phyloP scores from a whole-genome alignment of 2,329 filamentous ascomycete species.

The Pseudogymnoascus verrucosus region DNA sequence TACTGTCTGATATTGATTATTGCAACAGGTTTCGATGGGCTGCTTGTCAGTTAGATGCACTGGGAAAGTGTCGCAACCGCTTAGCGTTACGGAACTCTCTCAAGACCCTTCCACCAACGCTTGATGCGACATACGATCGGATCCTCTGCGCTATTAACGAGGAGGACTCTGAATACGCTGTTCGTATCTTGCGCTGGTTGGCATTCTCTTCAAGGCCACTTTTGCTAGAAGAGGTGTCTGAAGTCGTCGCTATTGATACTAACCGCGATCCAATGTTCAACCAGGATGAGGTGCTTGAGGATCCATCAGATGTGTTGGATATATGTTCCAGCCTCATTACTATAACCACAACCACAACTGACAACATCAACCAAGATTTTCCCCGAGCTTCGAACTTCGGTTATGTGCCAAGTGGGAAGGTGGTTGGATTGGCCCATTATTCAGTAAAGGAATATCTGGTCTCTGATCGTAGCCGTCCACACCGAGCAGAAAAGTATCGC shows the following conservation, averaged over 20 bases:
- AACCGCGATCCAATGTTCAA: not conserved
- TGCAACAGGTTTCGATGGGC: constrained; percentile 4
- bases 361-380: not conserved
- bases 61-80: constrained; percentile 14
- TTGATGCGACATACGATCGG: constrained; percentile 26
- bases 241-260: constrained; percentile 13
- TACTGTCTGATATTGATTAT: not conserved
- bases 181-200: constrained; percentile 18
- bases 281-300: not conserved
- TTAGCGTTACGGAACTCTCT: constrained; percentile 19
- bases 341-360: not conserved
- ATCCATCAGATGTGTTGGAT: not conserved
- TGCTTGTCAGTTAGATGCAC: not conserved
- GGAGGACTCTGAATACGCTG: constrained; percentile 9
- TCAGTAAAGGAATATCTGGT: constrained; percentile 26
- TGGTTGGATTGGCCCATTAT: constrained; percentile 23
- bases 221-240: not conserved
- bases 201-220: constrained; percentile 7
- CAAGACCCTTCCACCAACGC: constrained; percentile 22
- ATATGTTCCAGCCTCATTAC: not conserved
- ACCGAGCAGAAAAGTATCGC: constrained; percentile 13
- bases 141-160: constrained; percentile 21
- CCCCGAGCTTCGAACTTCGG: not conserved
- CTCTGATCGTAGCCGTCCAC: constrained; percentile 14
- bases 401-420: not conserved